Evolutionary conservation across 169 alveolate species (phyloP), one percentile per base, ranked within the genome.

Genomic region (Miamiensis avidus): DNA sequence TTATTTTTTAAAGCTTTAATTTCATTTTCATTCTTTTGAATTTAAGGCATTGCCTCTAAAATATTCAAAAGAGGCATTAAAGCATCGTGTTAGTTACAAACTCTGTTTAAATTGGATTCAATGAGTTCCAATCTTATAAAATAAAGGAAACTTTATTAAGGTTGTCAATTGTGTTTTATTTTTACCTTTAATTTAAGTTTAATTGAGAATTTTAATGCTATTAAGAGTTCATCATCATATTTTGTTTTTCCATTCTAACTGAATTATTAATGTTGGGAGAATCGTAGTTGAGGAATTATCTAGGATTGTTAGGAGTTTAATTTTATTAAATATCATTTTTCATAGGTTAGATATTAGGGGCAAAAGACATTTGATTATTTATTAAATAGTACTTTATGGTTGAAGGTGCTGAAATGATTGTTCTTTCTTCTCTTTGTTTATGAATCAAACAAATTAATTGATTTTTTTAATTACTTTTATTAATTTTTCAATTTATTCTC

Each of bases 1-100:
- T 79, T 79, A 20, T 79, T 79, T 29, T 32, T 64, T 11, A 79
- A 30, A 16, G n/a, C 31, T 74, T 79, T 79, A 0, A 79, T 72
- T 34, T 79, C 25, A 4, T 79, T 30, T 64, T 79, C 84, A 32
- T 31, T 32, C 64, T 72, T 79, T 11, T 34, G 30, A 16, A 79
- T 34, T 0, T 33, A 79, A 64, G 84, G 84, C n/a, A 79, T 34
- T 11, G 76, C 31, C 16, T 79, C 84, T 31, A 79, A 49, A 26
- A 79, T 6, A 0, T 79, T 15, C 6, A 79, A 65, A 25, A 79
- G 64, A 29, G 84, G 84, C 74, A 49, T 49, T 11, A 79, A 33
- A n/a, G 84, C 84, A 79, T 79, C 84, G 32, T 79, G 76, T 30
- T 79, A 64, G 20, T 79, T 34, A 72, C 84, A 79, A 4, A 79